These are phyloP conservation scores for Aspergillus baeticus DNA, from an alignment of 495 filamentous ascomycete genomes.

Conservation along the genomic window DNA sequence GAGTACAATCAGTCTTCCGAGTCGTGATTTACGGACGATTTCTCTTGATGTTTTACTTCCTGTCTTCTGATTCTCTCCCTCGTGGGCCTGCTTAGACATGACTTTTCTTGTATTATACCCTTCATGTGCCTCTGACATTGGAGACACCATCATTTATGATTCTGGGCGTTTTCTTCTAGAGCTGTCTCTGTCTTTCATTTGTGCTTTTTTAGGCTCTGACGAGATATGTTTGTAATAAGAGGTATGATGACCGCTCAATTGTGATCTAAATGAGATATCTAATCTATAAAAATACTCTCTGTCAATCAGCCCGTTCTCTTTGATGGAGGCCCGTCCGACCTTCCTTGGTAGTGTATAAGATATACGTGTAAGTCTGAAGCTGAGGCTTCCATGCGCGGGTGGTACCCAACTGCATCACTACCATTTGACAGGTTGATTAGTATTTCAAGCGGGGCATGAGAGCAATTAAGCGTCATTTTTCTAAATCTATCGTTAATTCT, in stretches of 20 bases:
- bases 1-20: constrained; percentile 16
- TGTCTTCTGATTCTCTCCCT: neutral
- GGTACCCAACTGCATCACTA: too few relatives aligned
- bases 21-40: constrained; percentile 1
- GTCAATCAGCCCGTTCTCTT: too few relatives aligned
- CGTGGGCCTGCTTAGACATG: neutral
- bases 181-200: neutral
- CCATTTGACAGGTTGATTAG: too few relatives aligned
- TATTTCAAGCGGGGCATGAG: too few relatives aligned
- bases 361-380: too few relatives aligned
- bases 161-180: neutral
- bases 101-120: constrained; percentile 8
- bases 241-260: neutral
- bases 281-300: too few relatives aligned
- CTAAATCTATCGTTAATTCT: neutral
- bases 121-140: neutral
- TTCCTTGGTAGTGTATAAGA: too few relatives aligned
- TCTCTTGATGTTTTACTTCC: neutral
- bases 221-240: constrained; percentile 6
- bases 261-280: neutral
- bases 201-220: constrained; percentile 1
- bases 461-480: too few relatives aligned
- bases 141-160: neutral
- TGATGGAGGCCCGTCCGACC: too few relatives aligned
- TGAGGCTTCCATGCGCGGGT: too few relatives aligned